Base-by-base conservation (phyloP, 176 grass and related monocot genomes). In the Canna indica region DNA sequence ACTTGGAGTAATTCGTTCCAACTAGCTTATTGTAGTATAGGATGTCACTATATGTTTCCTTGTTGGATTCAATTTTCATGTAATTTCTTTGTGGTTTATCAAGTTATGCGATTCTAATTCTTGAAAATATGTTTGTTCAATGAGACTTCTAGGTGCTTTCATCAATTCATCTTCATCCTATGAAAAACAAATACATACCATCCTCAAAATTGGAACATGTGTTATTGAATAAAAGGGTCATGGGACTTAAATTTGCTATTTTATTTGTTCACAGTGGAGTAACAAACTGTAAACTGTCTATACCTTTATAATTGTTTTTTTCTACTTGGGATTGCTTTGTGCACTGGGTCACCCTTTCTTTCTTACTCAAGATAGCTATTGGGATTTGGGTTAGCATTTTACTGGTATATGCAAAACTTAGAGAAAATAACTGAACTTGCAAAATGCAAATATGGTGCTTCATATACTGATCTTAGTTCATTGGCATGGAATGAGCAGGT, bases 401-500 rank as follows among this genome's bases (percentile, higher is more conserved):
- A 38, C 18, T 16, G 35, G 22, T 24, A 66, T 20, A 66, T 66
- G 20, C 35, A 11, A 36, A 39, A 24, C 20, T 38, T 25, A n/a
- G 20, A 66, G 8, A 39, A 38, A 7, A 36, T 38, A 66, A 66
- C 34, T 39, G 63, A 66, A 66, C 33, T 38, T 60, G n/a, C 11
- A 60, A 30, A 31, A 0, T 60, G n/a, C 11, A 60, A 30, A 31
- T 4, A 15, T 60, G 15, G 31, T 66, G 33, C 63, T 66, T 66
- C 33, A 38, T 54, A 31, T 35, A 18, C 32, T 78, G 59, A 67
- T 50, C 78, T 57, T 74, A 39, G 48, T 34, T 35, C 42, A 46
- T 24, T 30, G 70, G 73, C 67, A 61, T 80, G 77, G 16, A 69
- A 80, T 83, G 48, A 77, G 72, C 70, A 97, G 93, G 93, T 97